Base-by-base conservation (phyloP, 2,329 filamentous ascomycete species). In the Pseudogymnoascus sp. region DNA sequence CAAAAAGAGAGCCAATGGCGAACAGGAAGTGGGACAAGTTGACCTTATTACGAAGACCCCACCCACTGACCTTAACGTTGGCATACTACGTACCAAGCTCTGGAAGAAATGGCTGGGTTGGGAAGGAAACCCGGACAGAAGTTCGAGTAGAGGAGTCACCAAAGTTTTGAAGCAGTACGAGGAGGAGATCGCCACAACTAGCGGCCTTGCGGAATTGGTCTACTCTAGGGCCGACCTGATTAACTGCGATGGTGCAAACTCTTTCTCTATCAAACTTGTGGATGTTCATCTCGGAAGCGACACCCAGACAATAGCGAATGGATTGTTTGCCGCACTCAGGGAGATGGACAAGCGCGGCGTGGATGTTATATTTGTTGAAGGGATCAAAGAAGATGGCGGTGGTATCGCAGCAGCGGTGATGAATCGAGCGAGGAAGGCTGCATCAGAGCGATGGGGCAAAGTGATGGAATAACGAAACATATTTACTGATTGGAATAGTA, bases 311-410 rank as follows among this genome's bases (percentile, higher is more conserved):
- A 92, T 99, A 67, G 93, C 94, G 1, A 85, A 92, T 67, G 89
- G 90, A 0, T 78, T 99, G 12, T 99, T 99, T 72, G 90, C 90
- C 11, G 90, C 91, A 1, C 77, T 99, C 60, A 81, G 94, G 60
- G 89, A 92, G 67, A 81, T 99, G 65, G 94, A 99, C 73, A 84
- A 86, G 68, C 80, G 85, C 64, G 83, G 86, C 30, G 91, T 91
- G 3, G 86, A 94, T 70, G 80, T 88, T 18, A 97, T 99, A 59
- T 89, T 92, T 67, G 90, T 97, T 9, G 94, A 99, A 73, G 93
- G 93, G 2, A 89, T 97, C 62, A 79, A 85, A 63, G 57, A 38
- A 25, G 88, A 89, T 63, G 85, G 88, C 63, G 86, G 88, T 33
- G 89, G 94, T 71, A 87, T 94, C 67, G 91, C 92, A 18, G 90